Evolutionary conservation across 2,329 filamentous ascomycete species (phyloP).

Genomic region (Pseudohalonectria lignicola): DNA sequence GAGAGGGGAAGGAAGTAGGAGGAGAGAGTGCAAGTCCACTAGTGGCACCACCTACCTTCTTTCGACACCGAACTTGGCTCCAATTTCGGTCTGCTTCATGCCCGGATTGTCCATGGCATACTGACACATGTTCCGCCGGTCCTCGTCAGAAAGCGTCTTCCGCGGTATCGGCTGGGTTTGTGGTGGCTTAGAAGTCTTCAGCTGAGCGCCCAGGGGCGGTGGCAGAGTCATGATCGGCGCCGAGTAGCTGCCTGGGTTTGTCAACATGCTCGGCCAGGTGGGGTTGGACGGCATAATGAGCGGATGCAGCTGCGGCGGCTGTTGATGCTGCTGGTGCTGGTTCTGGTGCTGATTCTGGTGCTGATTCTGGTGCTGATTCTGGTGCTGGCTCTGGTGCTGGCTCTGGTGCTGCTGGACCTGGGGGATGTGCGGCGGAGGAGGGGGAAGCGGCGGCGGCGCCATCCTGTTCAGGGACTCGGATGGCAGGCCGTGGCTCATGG

Average conservation of each 20-base stretch:
- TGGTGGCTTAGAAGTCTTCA: slow-evolving; percentile 34
- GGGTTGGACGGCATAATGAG: slow-evolving; percentile 58
- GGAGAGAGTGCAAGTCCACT: background rate
- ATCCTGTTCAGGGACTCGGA: slow-evolving; percentile 39
- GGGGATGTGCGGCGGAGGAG: slow-evolving; percentile 27
- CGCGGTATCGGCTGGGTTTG: slow-evolving; percentile 54
- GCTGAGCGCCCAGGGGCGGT: slow-evolving; percentile 37
- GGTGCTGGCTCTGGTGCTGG: slow-evolving; percentile 20
- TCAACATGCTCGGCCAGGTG: slow-evolving; percentile 74
- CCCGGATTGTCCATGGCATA: slow-evolving; percentile 85
- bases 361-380: slow-evolving; percentile 27
- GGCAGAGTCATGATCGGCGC: slow-evolving; percentile 48
- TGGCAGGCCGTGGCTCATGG: slow-evolving; percentile 33
- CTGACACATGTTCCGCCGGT: slow-evolving; percentile 85
- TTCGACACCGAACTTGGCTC: slow-evolving; percentile 89
- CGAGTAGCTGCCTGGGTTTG: slow-evolving; percentile 56
- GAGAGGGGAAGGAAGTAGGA: background rate
- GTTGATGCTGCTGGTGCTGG: slow-evolving; percentile 16
- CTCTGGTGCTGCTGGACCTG: slow-evolving; percentile 29
- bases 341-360: too few relatives aligned
- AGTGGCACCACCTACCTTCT: slow-evolving; percentile 86
- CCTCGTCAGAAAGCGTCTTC: slow-evolving; percentile 82
- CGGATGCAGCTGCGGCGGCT: slow-evolving; percentile 47
- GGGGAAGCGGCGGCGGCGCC: slow-evolving; percentile 50
- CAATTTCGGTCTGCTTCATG: slow-evolving; percentile 93